Base-by-base conservation (phyloP, 345 rosid genomes). In the Anastatica hierochuntica region DNA sequence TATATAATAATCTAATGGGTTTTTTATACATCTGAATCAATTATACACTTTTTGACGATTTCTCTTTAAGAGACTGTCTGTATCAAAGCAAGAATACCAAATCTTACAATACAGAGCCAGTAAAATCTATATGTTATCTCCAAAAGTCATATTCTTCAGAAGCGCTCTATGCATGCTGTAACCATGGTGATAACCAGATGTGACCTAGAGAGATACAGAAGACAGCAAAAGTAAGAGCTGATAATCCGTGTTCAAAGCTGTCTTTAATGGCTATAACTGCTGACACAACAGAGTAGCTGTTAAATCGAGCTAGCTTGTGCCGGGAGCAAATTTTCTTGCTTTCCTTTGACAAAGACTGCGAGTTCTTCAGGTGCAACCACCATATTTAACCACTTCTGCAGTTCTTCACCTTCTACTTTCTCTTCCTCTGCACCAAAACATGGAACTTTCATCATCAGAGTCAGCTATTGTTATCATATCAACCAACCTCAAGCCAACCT, bases 321-420 rank as follows among this genome's bases (percentile, higher is more conserved):
- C 1, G 86, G 83, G 23, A 79, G 74, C 58, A 83, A 60, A 21
- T 80, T 53, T 66, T 51, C 79, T 74, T 81, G 82, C 56, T 75
- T 72, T 53, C 88, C 82, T 63, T 18, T 60, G 39, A 94, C 66
- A 63, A 94, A 94, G 13, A 51, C 31, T 8, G 64, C 44, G 18
- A 94, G 90, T 55, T 94, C 97, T 48, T 76, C 59, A 2, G 97
- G 92, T n/a, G 83, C 86, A 7, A 81, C 95, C 59, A 94, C 94
- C 76, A 77, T 59, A 47, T 72, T 80, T 71, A 94, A 76, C 97
- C 94, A 94, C 63, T 79, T 64, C 39, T 77, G 84, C 67, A 94
- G 68, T 68, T 83, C 94, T 67, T 85, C 94, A 38, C 99, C 99
- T 72, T 88, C 95, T 19, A 94, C 85, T 73, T 88, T 94, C 77